Base-by-base conservation (phyloP, 106 monocot species). In the Iris macrosiphon region DNA sequence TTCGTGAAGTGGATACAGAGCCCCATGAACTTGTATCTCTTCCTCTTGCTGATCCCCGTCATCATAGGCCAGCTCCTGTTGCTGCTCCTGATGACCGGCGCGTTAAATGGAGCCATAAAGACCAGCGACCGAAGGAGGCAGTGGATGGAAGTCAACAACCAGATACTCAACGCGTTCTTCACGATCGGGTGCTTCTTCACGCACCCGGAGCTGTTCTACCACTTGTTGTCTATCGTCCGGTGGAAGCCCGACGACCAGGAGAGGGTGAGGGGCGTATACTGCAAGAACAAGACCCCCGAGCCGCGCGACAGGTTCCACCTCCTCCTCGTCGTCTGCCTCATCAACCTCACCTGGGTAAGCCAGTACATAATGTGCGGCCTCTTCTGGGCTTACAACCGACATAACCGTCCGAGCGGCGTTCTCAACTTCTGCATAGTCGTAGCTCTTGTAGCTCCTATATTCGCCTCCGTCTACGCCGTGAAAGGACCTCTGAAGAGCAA, bases 81-180 rank as follows among this genome's bases (percentile, higher is more conserved):
- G 1, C 41, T 62, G 29, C 64, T 79, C 6, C 31, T 84, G 59
- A 60, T 79, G 63, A 57, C 53, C 1, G 84, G 75, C 1, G 7
- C 53, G 2, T 61, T 79, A 15, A 56, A 84, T 29, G 46, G 21
- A 3, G 58, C 57, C 2, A 56, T 84, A 14, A 69, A 65, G 0
- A 49, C 49, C 12, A 60, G 44, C 15, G 32, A 47, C 0, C 34
- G 24, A 0, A 34, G 84, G 29, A 61, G 72, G 42, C 30, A 53
- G 12, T 84, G 84, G 84, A 45, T 24, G 0, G 84, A 84, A 38
- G 46, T 72, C 14, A 59, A 32, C 22, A 74, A 83, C 62, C 83
- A 83, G 52, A 66, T 83, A 26, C 66, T 83, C n/a, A 83, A 83
- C 32, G 75, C 75, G 0, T 75, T 84, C 39, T 84, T 84, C 71